phyloP scores from a whole-genome alignment of 2,329 filamentous ascomycete species.

The Thelonectria discophora region DNA sequence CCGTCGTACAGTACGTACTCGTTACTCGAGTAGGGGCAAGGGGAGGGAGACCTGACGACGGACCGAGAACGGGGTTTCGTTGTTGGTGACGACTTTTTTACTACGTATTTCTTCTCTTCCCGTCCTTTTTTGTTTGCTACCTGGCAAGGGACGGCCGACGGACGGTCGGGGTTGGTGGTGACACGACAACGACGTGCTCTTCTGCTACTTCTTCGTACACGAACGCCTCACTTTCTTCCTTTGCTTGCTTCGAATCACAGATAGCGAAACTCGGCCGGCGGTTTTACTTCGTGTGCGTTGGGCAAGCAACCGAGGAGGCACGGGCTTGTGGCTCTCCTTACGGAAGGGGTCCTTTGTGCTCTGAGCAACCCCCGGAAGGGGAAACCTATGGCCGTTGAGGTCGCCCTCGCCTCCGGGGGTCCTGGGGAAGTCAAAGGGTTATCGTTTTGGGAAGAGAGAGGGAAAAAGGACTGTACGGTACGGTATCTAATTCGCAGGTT shows the following conservation, averaged over 20 bases:
- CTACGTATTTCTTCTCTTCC: too few relatives aligned
- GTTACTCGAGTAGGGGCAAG: not conserved
- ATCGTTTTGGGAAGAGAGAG: not conserved
- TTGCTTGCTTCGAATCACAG: too few relatives aligned
- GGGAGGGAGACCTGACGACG: not conserved
- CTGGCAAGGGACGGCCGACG: constrained; percentile 3
- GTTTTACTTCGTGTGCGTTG: constrained; percentile 35
- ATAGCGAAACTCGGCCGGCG: constrained; percentile 26
- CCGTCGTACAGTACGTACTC: not conserved
- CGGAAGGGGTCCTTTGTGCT: constrained; percentile 34
- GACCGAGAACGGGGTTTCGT: not conserved
- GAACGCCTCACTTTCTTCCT: not conserved
- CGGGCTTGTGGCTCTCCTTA: constrained; percentile 33
- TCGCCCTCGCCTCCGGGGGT: constrained; percentile 35
- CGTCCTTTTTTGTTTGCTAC: not conserved
- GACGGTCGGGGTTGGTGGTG: too few relatives aligned
- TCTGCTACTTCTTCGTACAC: too few relatives aligned
- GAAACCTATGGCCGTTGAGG: constrained; percentile 34
- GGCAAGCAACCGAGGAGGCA: constrained; percentile 34
- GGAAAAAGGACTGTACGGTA: constrained; percentile 10
- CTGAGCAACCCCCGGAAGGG: constrained; percentile 33
- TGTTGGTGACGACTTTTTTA: too few relatives aligned
- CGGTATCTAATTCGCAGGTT: too few relatives aligned
- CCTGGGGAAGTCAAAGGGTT: constrained; percentile 27
- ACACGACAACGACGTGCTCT: constrained; percentile 29